A percentile compares a stretch with the other conserved stretches of the same genome.
These are phyloP conservation scores for Macroventuria anomochaeta DNA, from an alignment of 2,329 filamentous ascomycete genomes.

Conservation along the genomic window DNA sequence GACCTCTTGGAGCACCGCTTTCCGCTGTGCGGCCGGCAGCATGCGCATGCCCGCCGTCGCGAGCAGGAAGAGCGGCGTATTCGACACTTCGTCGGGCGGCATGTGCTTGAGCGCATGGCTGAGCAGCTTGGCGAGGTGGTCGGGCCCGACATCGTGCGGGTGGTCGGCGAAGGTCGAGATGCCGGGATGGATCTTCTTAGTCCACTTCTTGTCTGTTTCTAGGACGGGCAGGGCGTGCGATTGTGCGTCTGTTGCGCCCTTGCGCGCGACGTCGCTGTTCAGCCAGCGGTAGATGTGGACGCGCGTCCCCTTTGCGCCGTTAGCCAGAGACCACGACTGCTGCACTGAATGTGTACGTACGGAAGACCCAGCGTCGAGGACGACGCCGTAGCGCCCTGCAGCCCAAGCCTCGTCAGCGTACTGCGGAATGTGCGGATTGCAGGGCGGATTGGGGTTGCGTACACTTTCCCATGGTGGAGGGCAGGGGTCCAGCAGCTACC, in stretches of 20 bases:
- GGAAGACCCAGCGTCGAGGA: conserved; percentile 96
- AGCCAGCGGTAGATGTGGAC: conserved; percentile 95
- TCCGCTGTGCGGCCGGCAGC: conserved; percentile 74
- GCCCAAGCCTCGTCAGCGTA: conserved; percentile 32
- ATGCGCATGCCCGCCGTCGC: conserved; percentile 95
- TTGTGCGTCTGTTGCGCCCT: conserved; percentile 65
- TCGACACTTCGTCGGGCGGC: conserved; percentile 74
- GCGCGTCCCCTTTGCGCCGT: conserved; percentile 71
- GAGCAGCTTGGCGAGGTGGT: conserved; percentile 80
- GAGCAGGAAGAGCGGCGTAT: conserved; percentile 93
- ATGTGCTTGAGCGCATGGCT: conserved; percentile 82
- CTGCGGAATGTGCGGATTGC: conserved; percentile 13
- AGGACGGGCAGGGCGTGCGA: conserved; percentile 77
- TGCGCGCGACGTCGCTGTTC: conserved; percentile 71
- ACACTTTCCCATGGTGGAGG: conserved; percentile 52
- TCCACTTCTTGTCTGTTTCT: conserved; percentile 84
- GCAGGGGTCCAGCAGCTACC: conserved; percentile 27
- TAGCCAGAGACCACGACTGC: conserved; percentile 17
- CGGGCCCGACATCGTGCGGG: conserved; percentile 76
- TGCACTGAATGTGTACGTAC: conserved; percentile 50
- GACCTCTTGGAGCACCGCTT: conserved; percentile 74
- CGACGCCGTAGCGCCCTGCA: conserved; percentile 80
- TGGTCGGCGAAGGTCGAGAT: conserved; percentile 87
- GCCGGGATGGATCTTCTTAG: conserved; percentile 87
- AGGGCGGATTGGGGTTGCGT: conserved; percentile 31